Evolutionary conservation across 441 rosid species (phyloP).

Genomic region (Brassica hybrid): DNA sequence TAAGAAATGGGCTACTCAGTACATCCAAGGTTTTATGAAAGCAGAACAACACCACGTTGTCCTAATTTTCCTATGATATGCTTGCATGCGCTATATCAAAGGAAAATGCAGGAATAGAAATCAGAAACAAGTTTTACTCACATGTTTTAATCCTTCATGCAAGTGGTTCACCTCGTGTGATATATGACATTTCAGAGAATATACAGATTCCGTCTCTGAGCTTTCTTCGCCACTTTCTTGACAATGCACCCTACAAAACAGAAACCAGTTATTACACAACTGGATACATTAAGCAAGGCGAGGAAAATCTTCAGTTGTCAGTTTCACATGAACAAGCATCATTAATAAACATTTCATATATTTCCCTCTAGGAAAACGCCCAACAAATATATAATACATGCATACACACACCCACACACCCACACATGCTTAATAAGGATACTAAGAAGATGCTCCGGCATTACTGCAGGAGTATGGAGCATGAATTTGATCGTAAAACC

Average conservation of each 20-base stretch:
- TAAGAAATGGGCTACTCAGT: slow-evolving; percentile 5
- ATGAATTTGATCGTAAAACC: slow-evolving; percentile 6
- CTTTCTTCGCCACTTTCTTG: slow-evolving; percentile 96
- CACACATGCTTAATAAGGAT: slow-evolving; percentile 12
- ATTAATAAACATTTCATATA: neutral
- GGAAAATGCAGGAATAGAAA: neutral
- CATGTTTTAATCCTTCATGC: slow-evolving; percentile 97
- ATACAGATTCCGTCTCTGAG: slow-evolving; percentile 79
- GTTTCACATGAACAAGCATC: slow-evolving; percentile 4
- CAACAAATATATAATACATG: slow-evolving; percentile 6
- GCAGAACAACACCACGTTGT: neutral
- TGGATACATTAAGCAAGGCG: neutral
- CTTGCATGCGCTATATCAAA: neutral
- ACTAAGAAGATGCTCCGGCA: neutral
- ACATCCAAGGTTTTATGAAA: slow-evolving; percentile 6
- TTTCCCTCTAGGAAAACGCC: neutral
- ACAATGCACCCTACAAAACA: slow-evolving; percentile 70
- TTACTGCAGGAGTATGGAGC: neutral
- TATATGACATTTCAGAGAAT: slow-evolving; percentile 92
- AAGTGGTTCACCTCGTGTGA: slow-evolving; percentile 95
- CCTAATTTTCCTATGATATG: slow-evolving; percentile 2
- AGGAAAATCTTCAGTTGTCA: slow-evolving; percentile 2
- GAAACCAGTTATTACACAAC: slow-evolving; percentile 14
- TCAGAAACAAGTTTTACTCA: slow-evolving; percentile 48
- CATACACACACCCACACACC: neutral